A percentile compares a stretch with the other conserved stretches of the same genome.
phyloP scores from a whole-genome alignment of 2,329 filamentous ascomycete genomes.

The Blumeria graminis region DNA sequence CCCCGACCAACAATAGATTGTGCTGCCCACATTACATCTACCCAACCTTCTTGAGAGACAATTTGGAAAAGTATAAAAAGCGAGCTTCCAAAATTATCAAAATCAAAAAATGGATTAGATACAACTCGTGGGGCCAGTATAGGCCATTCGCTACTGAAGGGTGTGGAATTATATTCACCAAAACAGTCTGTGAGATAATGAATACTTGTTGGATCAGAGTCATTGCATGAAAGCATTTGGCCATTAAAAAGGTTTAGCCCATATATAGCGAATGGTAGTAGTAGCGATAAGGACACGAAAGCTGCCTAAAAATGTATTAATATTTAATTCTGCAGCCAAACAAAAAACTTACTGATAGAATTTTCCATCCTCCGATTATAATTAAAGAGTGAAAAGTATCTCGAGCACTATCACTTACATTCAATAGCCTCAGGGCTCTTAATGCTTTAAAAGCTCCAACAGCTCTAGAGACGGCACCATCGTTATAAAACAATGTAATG shows the following conservation, averaged over 20 bases:
- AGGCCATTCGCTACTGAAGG: conserved; percentile 51
- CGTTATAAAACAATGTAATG: conserved; percentile 52
- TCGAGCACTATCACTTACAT: conserved; percentile 84
- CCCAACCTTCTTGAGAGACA: conserved; percentile 95
- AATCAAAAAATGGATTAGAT: conserved; percentile 64
- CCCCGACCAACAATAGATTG: conserved; percentile 60
- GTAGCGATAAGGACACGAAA: conserved; percentile 76
- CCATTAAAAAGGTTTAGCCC: conserved; percentile 84
- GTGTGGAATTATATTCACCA: conserved; percentile 54
- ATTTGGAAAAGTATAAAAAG: conserved; percentile 97
- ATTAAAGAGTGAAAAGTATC: conserved; percentile 95
- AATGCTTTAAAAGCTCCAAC: conserved; percentile 95
- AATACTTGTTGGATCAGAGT: conserved; percentile 27
- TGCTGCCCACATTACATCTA: conserved; percentile 67
- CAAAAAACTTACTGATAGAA: conserved; percentile 26
- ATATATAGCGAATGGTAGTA: conserved; percentile 93
- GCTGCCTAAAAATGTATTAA: conserved; percentile 29
- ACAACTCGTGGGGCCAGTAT: conserved; percentile 64
- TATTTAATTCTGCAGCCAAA: neutral
- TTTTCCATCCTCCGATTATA: conserved; percentile 81
- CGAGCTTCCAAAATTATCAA: conserved; percentile 83
- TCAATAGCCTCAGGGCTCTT: conserved; percentile 70
- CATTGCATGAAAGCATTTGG: conserved; percentile 59
- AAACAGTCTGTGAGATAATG: conserved; percentile 49
- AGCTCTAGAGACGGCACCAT: conserved; percentile 66